These are phyloP conservation scores for Russula ochroleuca DNA, from an alignment of 768 basidiomycete species.

Conservation along the genomic window DNA sequence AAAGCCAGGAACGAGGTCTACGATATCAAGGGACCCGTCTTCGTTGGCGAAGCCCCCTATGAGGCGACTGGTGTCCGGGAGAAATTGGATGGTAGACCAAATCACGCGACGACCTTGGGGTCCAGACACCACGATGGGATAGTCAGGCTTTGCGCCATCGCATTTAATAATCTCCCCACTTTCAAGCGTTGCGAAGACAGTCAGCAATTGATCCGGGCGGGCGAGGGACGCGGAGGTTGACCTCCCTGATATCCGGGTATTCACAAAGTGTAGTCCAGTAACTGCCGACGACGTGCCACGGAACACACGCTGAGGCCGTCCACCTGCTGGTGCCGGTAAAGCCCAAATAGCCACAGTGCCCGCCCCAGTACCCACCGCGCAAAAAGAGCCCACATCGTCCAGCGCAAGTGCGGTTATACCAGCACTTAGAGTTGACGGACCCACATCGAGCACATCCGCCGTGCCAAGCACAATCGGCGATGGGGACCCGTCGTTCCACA, in stretches of 20 bases:
- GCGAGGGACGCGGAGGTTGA: constrained; percentile 27
- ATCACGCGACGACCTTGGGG: constrained; percentile 43
- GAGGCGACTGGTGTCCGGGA: constrained; percentile 44
- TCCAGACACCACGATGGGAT: constrained; percentile 41
- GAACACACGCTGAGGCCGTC: constrained; percentile 41
- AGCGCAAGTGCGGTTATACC: constrained; percentile 60
- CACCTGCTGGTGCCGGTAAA: constrained; percentile 41
- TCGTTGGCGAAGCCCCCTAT: constrained; percentile 57
- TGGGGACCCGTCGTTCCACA: constrained; percentile 55
- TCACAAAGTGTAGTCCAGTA: constrained; percentile 46
- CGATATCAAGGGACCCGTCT: constrained; percentile 63
- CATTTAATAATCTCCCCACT: constrained; percentile 57
- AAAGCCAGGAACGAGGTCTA: constrained; percentile 43
- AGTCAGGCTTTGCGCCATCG: constrained; percentile 35
- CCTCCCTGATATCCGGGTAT: constrained; percentile 22
- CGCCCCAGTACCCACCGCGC: constrained; percentile 66
- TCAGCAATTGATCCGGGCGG: constrained; percentile 26
- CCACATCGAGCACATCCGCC: constrained; percentile 45
- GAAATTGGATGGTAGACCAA: constrained; percentile 47
- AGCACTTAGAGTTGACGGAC: constrained; percentile 45
- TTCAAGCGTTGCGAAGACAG: constrained; percentile 42
- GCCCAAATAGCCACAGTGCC: constrained; percentile 64
- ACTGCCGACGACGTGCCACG: constrained; percentile 46
- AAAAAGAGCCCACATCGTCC: constrained; percentile 54
- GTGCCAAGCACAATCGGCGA: constrained; percentile 48